phyloP scores from a whole-genome alignment of 176 grass and related monocot genomes.

The Elaeis guineensis region DNA sequence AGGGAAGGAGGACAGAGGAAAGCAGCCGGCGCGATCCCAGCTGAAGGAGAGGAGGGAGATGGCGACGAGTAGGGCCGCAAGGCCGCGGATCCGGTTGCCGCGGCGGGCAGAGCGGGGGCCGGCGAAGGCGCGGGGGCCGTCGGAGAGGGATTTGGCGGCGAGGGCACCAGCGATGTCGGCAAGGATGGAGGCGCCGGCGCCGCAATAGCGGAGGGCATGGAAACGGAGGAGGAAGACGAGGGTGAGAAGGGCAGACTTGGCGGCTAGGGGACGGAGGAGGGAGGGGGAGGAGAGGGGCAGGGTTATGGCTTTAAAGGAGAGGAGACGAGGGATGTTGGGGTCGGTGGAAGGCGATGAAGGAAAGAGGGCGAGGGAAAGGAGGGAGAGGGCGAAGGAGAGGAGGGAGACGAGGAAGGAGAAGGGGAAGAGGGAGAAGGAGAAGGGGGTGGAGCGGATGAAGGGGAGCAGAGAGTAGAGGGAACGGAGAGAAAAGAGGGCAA shows the following conservation, averaged over 20 bases:
- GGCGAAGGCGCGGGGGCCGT: neutral
- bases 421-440: slow-evolving; percentile 23
- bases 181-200: slow-evolving; percentile 49
- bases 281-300: slow-evolving; percentile 5
- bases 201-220: slow-evolving; percentile 45
- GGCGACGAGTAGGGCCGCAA: slow-evolving; percentile 35
- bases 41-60: slow-evolving; percentile 32
- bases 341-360: slow-evolving; percentile 11
- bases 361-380: neutral
- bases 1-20: slow-evolving; percentile 25
- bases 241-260: slow-evolving; percentile 41
- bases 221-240: slow-evolving; percentile 49
- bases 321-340: slow-evolving; percentile 28
- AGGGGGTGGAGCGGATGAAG: slow-evolving; percentile 24
- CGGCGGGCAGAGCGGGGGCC: slow-evolving; percentile 12
- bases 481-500: slow-evolving; percentile 40
- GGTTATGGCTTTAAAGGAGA: slow-evolving; percentile 10
- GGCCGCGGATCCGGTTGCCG: slow-evolving; percentile 13
- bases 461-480: slow-evolving; percentile 20
- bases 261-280: slow-evolving; percentile 16
- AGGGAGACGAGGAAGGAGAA: slow-evolving; percentile 39
- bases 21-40: slow-evolving; percentile 42
- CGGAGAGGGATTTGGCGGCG: slow-evolving; percentile 47
- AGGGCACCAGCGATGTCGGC: slow-evolving; percentile 62
- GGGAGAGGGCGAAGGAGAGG: slow-evolving; percentile 11